Conservation (phyloP, 805 yeast species). For the Wickerhamia fluorescens region DNA sequence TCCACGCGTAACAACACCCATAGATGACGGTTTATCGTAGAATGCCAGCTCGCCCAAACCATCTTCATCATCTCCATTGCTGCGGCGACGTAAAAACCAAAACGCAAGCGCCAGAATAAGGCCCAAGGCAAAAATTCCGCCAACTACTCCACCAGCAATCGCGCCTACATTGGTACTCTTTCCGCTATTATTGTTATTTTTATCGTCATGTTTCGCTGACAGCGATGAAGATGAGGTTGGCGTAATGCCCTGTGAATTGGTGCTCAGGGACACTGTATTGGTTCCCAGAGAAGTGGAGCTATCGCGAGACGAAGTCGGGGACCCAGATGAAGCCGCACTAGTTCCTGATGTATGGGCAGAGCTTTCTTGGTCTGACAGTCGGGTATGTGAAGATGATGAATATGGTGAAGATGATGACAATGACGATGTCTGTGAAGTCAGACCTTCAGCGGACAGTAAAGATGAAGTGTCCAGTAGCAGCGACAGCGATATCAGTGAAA, state of each 20-base stretch:
- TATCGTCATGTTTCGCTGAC: neutral
- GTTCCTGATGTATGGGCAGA: slow-evolving; percentile 2
- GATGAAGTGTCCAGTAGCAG: too few relatives aligned
- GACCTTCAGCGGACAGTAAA: too few relatives aligned
- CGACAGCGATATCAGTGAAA: neutral
- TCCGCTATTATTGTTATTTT: neutral
- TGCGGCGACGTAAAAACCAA: slow-evolving; percentile 29
- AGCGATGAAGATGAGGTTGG: slow-evolving; percentile 1
- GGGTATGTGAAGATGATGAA: slow-evolving; percentile 5
- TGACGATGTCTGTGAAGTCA: too few relatives aligned
- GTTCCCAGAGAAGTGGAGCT: neutral
- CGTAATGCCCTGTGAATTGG: slow-evolving; percentile 2
- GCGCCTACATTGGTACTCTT: slow-evolving; percentile 31
- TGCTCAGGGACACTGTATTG: slow-evolving; percentile 1
- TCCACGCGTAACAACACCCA: slow-evolving; percentile 35
- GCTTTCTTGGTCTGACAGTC: too few relatives aligned
- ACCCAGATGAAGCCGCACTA: slow-evolving; percentile 4
- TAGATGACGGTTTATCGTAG: slow-evolving; percentile 14
- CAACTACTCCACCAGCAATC: slow-evolving; percentile 41
- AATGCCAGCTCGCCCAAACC: slow-evolving; percentile 34
- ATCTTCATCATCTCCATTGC: slow-evolving; percentile 45
- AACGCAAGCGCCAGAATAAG: slow-evolving; percentile 18
- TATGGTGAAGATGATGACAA: slow-evolving; percentile 4
- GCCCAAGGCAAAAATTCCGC: slow-evolving; percentile 30
- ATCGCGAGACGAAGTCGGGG: slow-evolving; percentile 6